Evolutionary conservation across 805 yeast species (phyloP), one percentile per base, ranked within the genome.

Genomic region (Wickerhamiella allomyrinae): DNA sequence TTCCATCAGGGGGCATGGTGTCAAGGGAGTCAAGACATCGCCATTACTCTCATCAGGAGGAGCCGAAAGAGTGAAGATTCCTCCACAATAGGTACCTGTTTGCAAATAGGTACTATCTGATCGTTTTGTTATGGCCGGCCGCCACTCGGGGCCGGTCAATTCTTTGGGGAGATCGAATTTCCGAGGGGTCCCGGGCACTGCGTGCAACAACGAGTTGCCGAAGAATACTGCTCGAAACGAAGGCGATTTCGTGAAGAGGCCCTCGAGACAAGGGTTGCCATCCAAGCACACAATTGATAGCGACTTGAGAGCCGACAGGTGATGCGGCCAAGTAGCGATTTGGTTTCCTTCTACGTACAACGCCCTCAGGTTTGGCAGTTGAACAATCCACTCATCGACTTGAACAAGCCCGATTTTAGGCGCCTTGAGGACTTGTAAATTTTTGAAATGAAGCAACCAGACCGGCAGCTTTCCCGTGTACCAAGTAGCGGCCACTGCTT

Each of bases 291-390:
- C 29, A 11, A 52, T 50, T 21, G 41, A 23, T 10, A 56, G 47
- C 19, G 49, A 43, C 2, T 44, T 42, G 33, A 55, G 36, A 8
- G 41, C 19, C 3, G 43, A 47, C 19, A 56, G 46, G 29, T 49
- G 56, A 31, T 47, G 49, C 2, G 60, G 60, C 60, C 60, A 56
- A 9, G 55, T 52, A 4, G 52, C 40, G 24, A 56, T 55, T n/a
- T 43, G 31, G 37, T 56, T 56, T 15, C 48, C 47, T 9, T 48
- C 41, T 3, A 56, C 47, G n/a, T 49, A 40, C 15, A 55, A 20
- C 9, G 47, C 54, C 20, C 37, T 29, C 17, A 56, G 50, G 29
- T 53, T 40, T 14, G 37, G 40, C 25, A 56, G 44, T 29, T 44
- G 38, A 5, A 52, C 42, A 2, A 56, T 44, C 59, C 59, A 56